These are phyloP conservation scores for Trichoderma aggressivum DNA, from an alignment of 2,329 filamentous ascomycete genomes.

Conservation along the genomic window DNA sequence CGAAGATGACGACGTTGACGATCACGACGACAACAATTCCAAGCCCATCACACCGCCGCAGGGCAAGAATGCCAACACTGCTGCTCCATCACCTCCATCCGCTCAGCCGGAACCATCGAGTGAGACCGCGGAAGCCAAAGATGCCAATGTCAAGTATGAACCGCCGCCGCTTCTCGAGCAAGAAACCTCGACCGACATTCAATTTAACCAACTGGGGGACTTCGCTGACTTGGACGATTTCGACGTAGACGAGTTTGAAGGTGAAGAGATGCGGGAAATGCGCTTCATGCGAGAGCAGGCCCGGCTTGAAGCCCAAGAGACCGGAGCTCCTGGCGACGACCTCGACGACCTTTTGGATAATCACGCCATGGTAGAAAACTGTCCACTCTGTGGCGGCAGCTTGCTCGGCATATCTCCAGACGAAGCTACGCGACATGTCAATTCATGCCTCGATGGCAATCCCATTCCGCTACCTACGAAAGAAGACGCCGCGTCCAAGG, in stretches of 20 bases:
- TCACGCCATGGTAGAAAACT: constrained; percentile 41
- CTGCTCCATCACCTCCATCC: not conserved
- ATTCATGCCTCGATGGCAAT: constrained; percentile 84
- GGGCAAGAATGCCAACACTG: not conserved
- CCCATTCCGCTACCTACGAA: constrained; percentile 53
- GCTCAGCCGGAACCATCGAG: not conserved
- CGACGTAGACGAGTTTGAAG: constrained; percentile 48
- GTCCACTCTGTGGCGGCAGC: constrained; percentile 72
- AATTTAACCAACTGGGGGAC: constrained; percentile 37
- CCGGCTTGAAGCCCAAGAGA: constrained; percentile 59
- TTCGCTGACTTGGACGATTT: constrained; percentile 54
- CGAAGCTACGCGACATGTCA: constrained; percentile 80
- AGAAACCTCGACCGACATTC: constrained; percentile 31
- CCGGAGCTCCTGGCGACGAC: constrained; percentile 37
- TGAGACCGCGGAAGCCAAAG: not conserved
- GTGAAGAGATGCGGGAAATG: constrained; percentile 64
- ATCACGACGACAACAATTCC: constrained; percentile 22
- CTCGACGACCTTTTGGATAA: constrained; percentile 33
- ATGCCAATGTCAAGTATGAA: constrained; percentile 14
- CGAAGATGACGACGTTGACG: constrained; percentile 35
- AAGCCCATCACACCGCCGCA: constrained; percentile 21
- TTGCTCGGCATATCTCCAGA: constrained; percentile 60
- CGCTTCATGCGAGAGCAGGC: constrained; percentile 75
- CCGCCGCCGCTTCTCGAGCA: constrained; percentile 27
- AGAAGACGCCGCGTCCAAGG: constrained; percentile 18